These are phyloP conservation scores for Chrysanthemum seticuspe DNA, from an alignment of 129 eudicot species.

Conservation along the genomic window DNA sequence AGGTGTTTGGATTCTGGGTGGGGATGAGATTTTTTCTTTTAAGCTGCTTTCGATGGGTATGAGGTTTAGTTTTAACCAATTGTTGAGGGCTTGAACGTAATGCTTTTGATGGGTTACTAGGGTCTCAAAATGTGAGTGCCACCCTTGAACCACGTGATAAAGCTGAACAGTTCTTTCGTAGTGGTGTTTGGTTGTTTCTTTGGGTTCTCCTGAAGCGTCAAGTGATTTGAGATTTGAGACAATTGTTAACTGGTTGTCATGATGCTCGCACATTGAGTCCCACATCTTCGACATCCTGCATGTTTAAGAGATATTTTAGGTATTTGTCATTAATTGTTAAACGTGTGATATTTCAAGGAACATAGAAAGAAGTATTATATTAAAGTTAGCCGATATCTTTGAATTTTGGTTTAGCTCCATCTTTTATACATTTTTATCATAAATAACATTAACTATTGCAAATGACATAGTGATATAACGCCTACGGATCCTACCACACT, in stretches of 20 bases:
- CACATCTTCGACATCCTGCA: conserved; percentile 94
- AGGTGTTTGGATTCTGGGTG: conserved; percentile 62
- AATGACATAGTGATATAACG: background rate
- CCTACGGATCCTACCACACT: background rate
- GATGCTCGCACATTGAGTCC: conserved; percentile 73
- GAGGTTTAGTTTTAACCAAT: conserved; percentile 82
- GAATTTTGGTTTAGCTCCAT: background rate
- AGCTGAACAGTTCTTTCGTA: conserved; percentile 72
- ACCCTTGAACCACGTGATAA: conserved; percentile 60
- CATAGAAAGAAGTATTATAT: too few species aligned
- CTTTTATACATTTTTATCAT: background rate
- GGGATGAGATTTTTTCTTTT: conserved; percentile 83
- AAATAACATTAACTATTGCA: background rate
- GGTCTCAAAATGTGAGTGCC: conserved; percentile 79
- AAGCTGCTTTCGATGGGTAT: conserved; percentile 84
- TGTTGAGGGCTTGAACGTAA: conserved; percentile 69
- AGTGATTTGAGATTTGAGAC: conserved; percentile 68
- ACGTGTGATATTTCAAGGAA: too few species aligned
- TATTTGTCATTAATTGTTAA: background rate
- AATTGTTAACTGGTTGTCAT: conserved; percentile 56
- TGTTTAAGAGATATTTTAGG: conserved; percentile 16
- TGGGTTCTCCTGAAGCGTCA: conserved; percentile 52
- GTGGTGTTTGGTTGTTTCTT: conserved; percentile 80
- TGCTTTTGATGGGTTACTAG: conserved; percentile 67
- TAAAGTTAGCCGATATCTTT: background rate